phyloP scores from a whole-genome alignment of 2,329 filamentous ascomycete genomes.

The Microcyclosporella mali region DNA sequence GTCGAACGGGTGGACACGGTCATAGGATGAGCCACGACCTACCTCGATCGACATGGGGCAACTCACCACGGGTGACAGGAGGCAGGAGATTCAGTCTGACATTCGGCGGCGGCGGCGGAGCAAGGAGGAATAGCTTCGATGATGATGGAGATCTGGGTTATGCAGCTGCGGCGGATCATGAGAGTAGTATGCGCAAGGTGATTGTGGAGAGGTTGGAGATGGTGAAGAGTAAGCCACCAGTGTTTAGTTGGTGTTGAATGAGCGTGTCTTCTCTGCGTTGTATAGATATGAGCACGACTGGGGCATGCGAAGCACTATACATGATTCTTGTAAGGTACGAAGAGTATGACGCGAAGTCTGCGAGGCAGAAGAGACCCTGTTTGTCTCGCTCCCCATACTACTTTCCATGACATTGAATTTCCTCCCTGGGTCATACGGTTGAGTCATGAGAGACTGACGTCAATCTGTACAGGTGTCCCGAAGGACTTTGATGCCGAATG shows the following conservation, averaged over 20 bases:
- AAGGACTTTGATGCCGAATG: no score
- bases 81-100: constrained; percentile 41
- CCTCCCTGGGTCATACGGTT: no score
- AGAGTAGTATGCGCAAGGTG: constrained; percentile 83
- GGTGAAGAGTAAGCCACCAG: constrained; percentile 89
- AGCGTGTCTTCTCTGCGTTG: no score
- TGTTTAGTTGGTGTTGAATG: constrained; percentile 87
- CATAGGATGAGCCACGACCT: constrained; percentile 20
- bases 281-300: no score
- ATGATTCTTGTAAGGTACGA: no score
- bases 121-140: constrained; percentile 7
- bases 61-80: constrained; percentile 20
- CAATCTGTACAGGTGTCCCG: no score
- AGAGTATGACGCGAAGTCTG: no score
- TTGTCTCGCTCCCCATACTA: no score
- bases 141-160: constrained; percentile 91
- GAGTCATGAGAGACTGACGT: no score
- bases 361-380: no score
- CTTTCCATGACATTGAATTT: no score
- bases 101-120: constrained; percentile 4
- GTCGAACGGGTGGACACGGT: constrained; percentile 25
- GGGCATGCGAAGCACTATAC: no score
- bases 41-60: constrained; percentile 15
- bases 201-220: constrained; percentile 95
- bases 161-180: constrained; percentile 87